These are phyloP conservation scores for Kluyveromyces dobzhanskii DNA, from an alignment of 805 yeast genomes.

Conservation along the genomic window DNA sequence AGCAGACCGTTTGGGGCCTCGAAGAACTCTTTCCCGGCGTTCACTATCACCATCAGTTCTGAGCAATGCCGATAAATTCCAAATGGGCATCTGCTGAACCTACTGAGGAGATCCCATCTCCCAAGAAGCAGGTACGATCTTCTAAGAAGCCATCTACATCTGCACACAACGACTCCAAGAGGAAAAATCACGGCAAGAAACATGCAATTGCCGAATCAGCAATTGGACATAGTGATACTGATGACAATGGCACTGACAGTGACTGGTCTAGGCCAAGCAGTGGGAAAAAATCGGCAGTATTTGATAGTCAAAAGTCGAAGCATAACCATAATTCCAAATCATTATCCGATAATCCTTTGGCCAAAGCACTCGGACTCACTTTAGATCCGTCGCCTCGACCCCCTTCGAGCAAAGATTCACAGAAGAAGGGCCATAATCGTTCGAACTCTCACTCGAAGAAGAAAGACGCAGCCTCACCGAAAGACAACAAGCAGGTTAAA, in stretches of 20 bases:
- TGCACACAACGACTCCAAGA: too few relatives aligned
- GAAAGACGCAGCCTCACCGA: background rate
- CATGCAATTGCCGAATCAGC: background rate
- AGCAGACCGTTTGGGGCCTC: too few relatives aligned
- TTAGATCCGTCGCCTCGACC: slow-evolving; percentile 1
- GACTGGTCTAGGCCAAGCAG: slow-evolving; percentile 9
- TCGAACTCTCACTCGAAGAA: background rate
- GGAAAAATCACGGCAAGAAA: background rate
- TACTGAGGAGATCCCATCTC: slow-evolving; percentile 3
- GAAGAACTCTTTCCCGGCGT: too few relatives aligned
- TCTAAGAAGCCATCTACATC: background rate
- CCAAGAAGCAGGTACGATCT: slow-evolving; percentile 1
- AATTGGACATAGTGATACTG: background rate
- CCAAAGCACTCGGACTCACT: slow-evolving; percentile 1
- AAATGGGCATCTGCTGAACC: slow-evolving; percentile 22
- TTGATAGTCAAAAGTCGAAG: slow-evolving; percentile 5
- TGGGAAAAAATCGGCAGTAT: slow-evolving; percentile 4
- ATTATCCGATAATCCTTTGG: background rate
- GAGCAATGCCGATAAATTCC: slow-evolving; percentile 22
- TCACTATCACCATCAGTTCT: too few relatives aligned
- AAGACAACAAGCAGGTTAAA: background rate
- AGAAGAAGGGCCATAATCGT: too few relatives aligned
- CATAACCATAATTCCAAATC: background rate
- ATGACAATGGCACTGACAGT: slow-evolving; percentile 1
- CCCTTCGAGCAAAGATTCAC: background rate